phyloP scores from a whole-genome alignment of 495 filamentous ascomycete genomes.

The Margaritispora aquatica region DNA sequence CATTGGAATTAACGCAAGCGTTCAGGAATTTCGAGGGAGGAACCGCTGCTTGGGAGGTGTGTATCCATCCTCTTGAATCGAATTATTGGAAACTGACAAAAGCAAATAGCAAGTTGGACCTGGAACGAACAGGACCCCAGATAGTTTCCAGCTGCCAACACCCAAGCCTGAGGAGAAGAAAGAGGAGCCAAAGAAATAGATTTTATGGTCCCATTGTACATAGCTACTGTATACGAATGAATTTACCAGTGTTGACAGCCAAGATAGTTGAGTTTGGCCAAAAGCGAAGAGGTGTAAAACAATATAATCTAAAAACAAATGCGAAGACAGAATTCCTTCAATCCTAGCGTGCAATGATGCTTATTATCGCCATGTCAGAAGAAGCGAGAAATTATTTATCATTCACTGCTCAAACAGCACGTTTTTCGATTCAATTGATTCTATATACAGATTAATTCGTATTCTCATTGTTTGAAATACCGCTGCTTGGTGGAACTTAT shows the following conservation, averaged over 20 bases:
- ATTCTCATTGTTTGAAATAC: too few species aligned
- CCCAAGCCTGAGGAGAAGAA: constrained; percentile 90
- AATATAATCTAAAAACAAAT: too few species aligned
- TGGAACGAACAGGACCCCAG: constrained; percentile 73
- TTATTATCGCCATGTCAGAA: too few species aligned
- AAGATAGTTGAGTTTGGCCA: neutral
- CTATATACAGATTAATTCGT: too few species aligned
- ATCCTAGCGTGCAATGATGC: too few species aligned
- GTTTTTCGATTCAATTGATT: too few species aligned
- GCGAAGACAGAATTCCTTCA: too few species aligned
- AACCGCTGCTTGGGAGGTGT: constrained; percentile 56
- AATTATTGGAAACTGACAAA: constrained; percentile 6
- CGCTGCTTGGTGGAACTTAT: too few species aligned
- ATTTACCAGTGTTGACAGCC: neutral
- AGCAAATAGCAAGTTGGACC: constrained; percentile 67
- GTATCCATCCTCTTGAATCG: neutral
- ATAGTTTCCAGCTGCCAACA: constrained; percentile 88
- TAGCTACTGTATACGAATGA: constrained; percentile 4
- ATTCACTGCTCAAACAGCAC: too few species aligned
- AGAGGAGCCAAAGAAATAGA: constrained; percentile 88
- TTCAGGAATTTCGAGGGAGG: constrained; percentile 97
- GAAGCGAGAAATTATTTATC: too few species aligned
- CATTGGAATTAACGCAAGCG: constrained; percentile 95
- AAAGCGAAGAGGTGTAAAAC: neutral
- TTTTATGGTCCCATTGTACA: constrained; percentile 18